Conservation (phyloP, 768 basidiomycete species). For the Tulasnella calospora region DNA sequence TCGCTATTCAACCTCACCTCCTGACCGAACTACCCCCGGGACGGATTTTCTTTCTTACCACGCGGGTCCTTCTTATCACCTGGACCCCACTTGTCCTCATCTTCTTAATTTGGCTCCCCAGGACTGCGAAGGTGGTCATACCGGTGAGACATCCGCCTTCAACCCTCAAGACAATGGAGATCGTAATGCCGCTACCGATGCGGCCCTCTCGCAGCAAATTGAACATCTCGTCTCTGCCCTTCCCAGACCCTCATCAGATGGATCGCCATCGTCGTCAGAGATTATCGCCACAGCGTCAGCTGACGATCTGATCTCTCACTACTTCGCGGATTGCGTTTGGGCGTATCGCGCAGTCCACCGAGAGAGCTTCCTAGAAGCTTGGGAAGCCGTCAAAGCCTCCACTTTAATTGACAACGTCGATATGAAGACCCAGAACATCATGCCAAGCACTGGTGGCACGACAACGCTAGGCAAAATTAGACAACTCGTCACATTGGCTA, state of each 20-base stretch:
- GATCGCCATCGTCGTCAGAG: background rate
- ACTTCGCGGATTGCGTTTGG: conserved; percentile 87
- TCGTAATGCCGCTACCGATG: background rate
- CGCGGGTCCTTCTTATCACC: background rate
- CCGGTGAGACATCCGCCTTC: background rate
- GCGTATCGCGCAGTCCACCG: conserved; percentile 75
- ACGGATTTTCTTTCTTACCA: background rate
- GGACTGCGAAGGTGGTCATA: background rate
- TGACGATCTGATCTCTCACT: conserved; percentile 47
- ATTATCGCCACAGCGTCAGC: background rate
- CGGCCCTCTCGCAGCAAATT: background rate
- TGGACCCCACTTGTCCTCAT: background rate
- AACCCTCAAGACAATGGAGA: background rate
- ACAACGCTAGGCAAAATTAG: conserved; percentile 48
- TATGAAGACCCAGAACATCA: background rate
- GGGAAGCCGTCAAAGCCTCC: conserved; percentile 63
- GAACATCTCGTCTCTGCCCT: background rate
- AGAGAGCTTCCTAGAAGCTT: conserved; percentile 54
- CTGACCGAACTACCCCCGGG: background rate
- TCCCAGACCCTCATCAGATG: background rate
- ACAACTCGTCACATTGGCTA: conserved; percentile 62
- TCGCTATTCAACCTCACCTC: background rate
- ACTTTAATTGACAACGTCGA: background rate
- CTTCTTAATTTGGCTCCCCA: background rate
- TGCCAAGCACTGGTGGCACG: background rate